Base-by-base conservation (phyloP, 2,329 filamentous ascomycete genomes). In the Phyllosticta citribraziliensis region DNA sequence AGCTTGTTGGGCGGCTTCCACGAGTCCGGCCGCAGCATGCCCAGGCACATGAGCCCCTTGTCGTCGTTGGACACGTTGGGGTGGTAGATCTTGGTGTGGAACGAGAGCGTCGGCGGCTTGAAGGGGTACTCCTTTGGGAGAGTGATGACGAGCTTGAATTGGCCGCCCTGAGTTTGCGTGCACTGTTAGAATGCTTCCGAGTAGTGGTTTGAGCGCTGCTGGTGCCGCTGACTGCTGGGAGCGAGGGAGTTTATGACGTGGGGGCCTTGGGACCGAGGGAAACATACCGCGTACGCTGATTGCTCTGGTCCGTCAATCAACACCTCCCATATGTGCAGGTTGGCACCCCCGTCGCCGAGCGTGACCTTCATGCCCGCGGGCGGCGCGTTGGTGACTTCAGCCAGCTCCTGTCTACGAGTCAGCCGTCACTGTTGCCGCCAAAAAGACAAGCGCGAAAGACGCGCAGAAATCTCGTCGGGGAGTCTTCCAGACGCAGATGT, bases 61-160 rank as follows among this genome's bases (percentile, higher is more conserved):
- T 84, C 82, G 74, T 96, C 91, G 81, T 96, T 94, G 70, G 88
- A 91, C 63, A 97, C 84, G 77, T 97, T 97, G 53, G 92, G 91
- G 78, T 97, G 92, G 82, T 96, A 97, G 80, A 96, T 89, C 76
- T 92, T 93, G 57, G 91, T 96, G 66, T 80, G 78, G 82, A 96
- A 96, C 70, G 82, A 85, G 67, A 96, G 81, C 63, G 82, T 79
- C 17, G 91, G 91, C 22, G 91, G 85, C 76, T 94, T 94, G 85
- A 96, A 96, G 40, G 91, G 91, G 79, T 96, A 96, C 70, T 91
- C 87, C 67, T 79, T 76, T 14, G 91, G 91, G 11, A 97, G 84
- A 51, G 76, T 80, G 67, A 96, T 80, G 64, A 86, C 76, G 64
- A 97, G 77, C 66, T 84, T 83, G 82, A 91, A 97, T 66, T 77